Conservation (phyloP, 2,329 filamentous ascomycete genomes). For the Beauveria pseudobassiana region DNA sequence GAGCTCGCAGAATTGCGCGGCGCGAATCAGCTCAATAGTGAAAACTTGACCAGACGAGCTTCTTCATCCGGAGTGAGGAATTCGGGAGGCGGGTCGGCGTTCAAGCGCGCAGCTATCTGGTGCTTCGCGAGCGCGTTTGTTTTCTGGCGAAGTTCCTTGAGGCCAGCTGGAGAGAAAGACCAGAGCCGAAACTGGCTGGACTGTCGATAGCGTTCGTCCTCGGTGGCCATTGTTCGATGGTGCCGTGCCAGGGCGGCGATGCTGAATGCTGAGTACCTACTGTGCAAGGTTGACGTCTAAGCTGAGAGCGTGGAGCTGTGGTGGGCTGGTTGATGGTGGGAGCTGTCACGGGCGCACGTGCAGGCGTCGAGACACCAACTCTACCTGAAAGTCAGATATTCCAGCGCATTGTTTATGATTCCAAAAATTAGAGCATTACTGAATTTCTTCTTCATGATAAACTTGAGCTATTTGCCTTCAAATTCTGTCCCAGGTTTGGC, state of each 20-base stretch:
- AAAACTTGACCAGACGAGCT: slow-evolving; percentile 74
- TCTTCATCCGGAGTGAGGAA: slow-evolving; percentile 82
- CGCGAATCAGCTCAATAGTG: slow-evolving; percentile 49
- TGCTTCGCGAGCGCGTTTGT: slow-evolving; percentile 68
- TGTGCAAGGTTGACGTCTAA: neutral
- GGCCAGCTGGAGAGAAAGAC: slow-evolving; percentile 74
- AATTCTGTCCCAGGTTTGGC: no score
- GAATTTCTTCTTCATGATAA: neutral
- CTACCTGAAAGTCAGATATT: neutral
- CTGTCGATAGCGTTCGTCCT: slow-evolving; percentile 84
- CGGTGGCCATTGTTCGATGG: slow-evolving; percentile 54
- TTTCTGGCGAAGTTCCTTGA: slow-evolving; percentile 63
- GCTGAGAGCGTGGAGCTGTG: neutral
- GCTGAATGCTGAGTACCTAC: no score
- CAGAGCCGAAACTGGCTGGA: slow-evolving; percentile 88
- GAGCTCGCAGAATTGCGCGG: slow-evolving; percentile 45
- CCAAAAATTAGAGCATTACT: no score
- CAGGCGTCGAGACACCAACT: neutral
- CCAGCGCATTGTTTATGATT: neutral
- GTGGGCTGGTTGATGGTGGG: neutral
- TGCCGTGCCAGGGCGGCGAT: neutral
- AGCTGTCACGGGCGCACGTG: neutral
- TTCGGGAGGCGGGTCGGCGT: slow-evolving; percentile 52
- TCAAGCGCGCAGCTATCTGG: slow-evolving; percentile 54
- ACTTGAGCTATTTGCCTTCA: neutral